phyloP scores from a whole-genome alignment of 1,284 basidiomycete genomes.

The Rhodotorula sp. region DNA sequence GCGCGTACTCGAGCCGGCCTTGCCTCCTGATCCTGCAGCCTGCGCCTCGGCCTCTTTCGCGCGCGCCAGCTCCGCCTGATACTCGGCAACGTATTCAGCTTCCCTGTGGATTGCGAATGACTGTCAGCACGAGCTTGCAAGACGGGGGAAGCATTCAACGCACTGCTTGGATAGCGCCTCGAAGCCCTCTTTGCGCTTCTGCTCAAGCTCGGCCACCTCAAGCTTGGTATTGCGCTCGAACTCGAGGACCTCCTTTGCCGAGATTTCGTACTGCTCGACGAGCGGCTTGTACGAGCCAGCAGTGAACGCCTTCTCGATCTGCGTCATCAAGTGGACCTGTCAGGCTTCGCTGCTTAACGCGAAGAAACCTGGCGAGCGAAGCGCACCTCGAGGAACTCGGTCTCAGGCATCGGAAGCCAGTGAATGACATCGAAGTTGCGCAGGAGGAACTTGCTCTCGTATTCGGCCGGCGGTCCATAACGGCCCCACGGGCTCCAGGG shows the following conservation, averaged over 20 bases:
- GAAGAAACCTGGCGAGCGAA: no score
- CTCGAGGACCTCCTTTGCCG: constrained; percentile 25
- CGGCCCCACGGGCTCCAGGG: constrained; percentile 56
- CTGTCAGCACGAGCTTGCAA: background rate
- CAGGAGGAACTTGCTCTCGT: constrained; percentile 51
- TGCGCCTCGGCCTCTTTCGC: constrained; percentile 15
- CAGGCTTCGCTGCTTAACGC: background rate
- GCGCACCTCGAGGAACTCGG: constrained; percentile 34
- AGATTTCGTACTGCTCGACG: constrained; percentile 48
- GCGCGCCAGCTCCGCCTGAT: constrained; percentile 13
- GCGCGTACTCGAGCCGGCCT: background rate
- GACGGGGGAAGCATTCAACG: background rate
- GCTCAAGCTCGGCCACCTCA: constrained; percentile 1
- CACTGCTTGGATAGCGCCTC: constrained; percentile 15
- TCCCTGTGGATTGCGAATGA: constrained; percentile 5
- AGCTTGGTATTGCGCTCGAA: constrained; percentile 8
- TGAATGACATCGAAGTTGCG: constrained; percentile 66
- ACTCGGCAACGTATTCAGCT: constrained; percentile 11
- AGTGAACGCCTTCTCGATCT: constrained; percentile 64
- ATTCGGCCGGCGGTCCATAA: constrained; percentile 6
- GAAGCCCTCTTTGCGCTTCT: constrained; percentile 13
- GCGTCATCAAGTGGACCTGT: background rate
- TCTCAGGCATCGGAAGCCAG: constrained; percentile 47
- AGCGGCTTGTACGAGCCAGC: constrained; percentile 64
- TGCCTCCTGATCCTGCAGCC: constrained; percentile 5